These are phyloP conservation scores for Grosmannia huntii DNA, from an alignment of 2,329 filamentous ascomycete species.

Conservation along the genomic window DNA sequence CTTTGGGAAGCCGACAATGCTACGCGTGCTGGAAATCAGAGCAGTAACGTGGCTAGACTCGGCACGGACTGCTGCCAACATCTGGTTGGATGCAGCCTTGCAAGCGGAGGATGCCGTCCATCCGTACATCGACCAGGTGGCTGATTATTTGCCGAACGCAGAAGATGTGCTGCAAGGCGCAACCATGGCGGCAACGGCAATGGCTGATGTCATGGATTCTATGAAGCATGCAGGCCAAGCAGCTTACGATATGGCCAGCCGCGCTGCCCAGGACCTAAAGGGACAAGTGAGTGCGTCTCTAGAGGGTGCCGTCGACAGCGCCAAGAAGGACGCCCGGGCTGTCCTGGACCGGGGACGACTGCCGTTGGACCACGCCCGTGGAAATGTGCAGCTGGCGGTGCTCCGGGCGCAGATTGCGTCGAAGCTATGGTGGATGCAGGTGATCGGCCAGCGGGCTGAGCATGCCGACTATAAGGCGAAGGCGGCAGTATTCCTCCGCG, in stretches of 20 bases:
- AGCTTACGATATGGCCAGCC: background rate
- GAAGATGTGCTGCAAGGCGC: background rate
- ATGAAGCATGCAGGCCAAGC: background rate
- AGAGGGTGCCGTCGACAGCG: background rate
- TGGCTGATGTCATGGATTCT: background rate
- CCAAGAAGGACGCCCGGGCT: background rate
- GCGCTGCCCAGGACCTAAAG: background rate
- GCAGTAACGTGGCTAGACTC: slow-evolving; percentile 25
- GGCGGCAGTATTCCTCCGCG: slow-evolving; percentile 4
- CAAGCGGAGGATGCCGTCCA: slow-evolving; percentile 8
- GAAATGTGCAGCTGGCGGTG: slow-evolving; percentile 1
- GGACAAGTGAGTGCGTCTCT: background rate
- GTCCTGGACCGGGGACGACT: background rate
- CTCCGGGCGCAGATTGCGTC: slow-evolving; percentile 11
- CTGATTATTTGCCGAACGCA: background rate
- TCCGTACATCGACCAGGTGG: background rate
- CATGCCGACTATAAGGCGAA: slow-evolving; percentile 8
- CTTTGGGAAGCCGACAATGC: slow-evolving; percentile 38
- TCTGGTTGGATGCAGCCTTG: slow-evolving; percentile 21
- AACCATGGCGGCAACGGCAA: background rate
- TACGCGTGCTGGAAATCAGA: slow-evolving; percentile 30
- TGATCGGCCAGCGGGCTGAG: slow-evolving; percentile 8
- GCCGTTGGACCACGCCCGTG: background rate
- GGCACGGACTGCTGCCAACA: slow-evolving; percentile 27
- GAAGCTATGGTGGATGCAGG: slow-evolving; percentile 13